Evolutionary conservation across 2,329 filamentous ascomycete species (phyloP), one percentile per base, ranked within the genome.

Genomic region (Alternaria angustiovoidea): DNA sequence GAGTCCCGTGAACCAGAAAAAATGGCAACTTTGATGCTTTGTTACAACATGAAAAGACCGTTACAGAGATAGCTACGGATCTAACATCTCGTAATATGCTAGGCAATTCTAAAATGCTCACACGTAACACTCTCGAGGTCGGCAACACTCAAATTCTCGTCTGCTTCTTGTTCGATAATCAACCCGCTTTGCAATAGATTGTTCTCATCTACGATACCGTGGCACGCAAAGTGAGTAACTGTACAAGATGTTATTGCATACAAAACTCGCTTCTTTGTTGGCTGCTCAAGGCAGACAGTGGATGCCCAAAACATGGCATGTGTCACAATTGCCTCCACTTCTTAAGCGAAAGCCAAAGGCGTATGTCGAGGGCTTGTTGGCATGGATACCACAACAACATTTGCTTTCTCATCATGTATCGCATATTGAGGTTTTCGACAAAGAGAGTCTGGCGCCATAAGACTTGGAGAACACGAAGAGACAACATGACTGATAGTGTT

Each of bases 401-500:
- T 53, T 42, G 51, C 51, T 43, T 53, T 53, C 38, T 53, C 16
- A 53, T 53, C 24, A 14, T 53, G 38, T 53, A 53, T 53, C 38
- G 51, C 51, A 53, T 18, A 53, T 43, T 53, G 26, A 53, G 51
- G 51, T 43, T 53, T 42, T 53, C 38, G 38, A 53, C n/a, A 43
- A 43, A 53, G 51, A 4, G 22, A 53, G 51, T 53, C 51, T 53
- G 24, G 51, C 38, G 38, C 51, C 26, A 54, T 54, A 54, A 54
- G 51, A 54, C 51, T 54, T 54, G 41, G 11, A 54, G 42, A 46
- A 54, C 16, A 54, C 51, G 51, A 54, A 54, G 51, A 54, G 51
- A 54, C 41, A 54, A 47, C 41, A 47, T 54, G 20, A 54, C 28
- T 54, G 26, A 47, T 47, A 54, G 51, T 54, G 39, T 54, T 54